These are phyloP conservation scores for Cenchrus americanus DNA, from an alignment of 176 grass and related monocot species.

Conservation along the genomic window DNA sequence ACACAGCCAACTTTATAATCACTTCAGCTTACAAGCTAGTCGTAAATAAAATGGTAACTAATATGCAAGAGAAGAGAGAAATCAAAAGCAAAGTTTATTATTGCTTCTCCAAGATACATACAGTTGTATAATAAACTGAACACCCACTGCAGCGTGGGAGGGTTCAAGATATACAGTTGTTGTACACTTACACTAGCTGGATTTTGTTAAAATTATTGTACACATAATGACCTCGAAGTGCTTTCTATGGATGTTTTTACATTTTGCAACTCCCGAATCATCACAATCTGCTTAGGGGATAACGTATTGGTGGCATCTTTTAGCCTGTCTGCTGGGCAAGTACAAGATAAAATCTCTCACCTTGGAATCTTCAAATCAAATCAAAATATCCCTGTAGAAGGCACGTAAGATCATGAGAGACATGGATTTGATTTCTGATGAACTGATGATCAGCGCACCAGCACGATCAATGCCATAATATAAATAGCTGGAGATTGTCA, in stretches of 20 bases:
- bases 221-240: slow-evolving; percentile 25
- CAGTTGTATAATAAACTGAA: neutral
- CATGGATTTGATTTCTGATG: neutral
- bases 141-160: neutral
- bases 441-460: neutral
- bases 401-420: neutral
- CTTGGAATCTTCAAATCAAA: slow-evolving; percentile 38
- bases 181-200: neutral
- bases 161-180: neutral
- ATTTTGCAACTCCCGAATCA: neutral
- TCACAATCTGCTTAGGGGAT: neutral
- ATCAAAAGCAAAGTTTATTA: too few relatives aligned
- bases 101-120: neutral
- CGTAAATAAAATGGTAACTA: too few relatives aligned
- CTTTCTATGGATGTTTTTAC: slow-evolving; percentile 30
- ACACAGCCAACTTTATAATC: too few relatives aligned
- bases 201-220: slow-evolving; percentile 28
- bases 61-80: too few relatives aligned
- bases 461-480: neutral
- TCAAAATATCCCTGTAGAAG: slow-evolving; percentile 19
- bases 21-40: too few relatives aligned
- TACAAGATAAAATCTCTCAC: neutral
- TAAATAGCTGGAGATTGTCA: neutral
- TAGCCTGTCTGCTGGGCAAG: neutral
- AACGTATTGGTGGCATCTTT: neutral